A percentile compares a stretch with the other conserved stretches of the same genome.
Conservation (phyloP, 495 filamentous ascomycete species). For the Hyaloscypha bicolor region DNA sequence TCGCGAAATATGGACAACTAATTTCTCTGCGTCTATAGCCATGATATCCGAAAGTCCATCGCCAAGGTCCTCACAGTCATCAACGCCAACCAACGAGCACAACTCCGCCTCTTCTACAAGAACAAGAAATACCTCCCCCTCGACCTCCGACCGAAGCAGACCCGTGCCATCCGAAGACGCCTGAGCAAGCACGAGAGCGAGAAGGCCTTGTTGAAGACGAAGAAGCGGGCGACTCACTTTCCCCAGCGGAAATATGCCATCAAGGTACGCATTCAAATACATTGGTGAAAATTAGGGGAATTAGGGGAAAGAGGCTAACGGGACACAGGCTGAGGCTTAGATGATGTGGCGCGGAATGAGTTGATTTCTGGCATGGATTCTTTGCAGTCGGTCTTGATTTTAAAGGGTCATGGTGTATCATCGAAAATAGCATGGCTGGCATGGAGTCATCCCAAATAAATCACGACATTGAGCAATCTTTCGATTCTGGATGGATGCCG, state of each 20-base stretch:
- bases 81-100: constrained; percentile 96
- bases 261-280: constrained; percentile 58
- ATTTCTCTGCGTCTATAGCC: constrained; percentile 52
- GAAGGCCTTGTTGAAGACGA: constrained; percentile 81
- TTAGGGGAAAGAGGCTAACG: constrained; percentile 2
- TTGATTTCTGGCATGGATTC: constrained; percentile 36
- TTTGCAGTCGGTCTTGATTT: constrained; percentile 32
- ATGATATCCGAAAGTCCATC: constrained; percentile 99
- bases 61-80: constrained; percentile 98
- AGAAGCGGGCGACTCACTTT: constrained; percentile 95
- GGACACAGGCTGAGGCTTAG: constrained; percentile 32
- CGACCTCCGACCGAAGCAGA: constrained; percentile 96
- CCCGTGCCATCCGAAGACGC: constrained; percentile 89
- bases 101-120: constrained; percentile 99
- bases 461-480: constrained; percentile 29
- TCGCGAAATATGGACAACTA: not conserved
- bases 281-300: not conserved
- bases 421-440: constrained; percentile 36
- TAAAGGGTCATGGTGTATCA: constrained; percentile 32
- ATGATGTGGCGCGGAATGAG: constrained; percentile 22
- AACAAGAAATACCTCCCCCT: constrained; percentile 98
- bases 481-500: constrained; percentile 1
- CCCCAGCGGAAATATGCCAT: constrained; percentile 97
- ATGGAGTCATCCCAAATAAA: constrained; percentile 30
- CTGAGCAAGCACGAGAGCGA: constrained; percentile 87